These are phyloP conservation scores for Debaryomyces robertsiae DNA, from an alignment of 1,139 yeast species.

Conservation along the genomic window DNA sequence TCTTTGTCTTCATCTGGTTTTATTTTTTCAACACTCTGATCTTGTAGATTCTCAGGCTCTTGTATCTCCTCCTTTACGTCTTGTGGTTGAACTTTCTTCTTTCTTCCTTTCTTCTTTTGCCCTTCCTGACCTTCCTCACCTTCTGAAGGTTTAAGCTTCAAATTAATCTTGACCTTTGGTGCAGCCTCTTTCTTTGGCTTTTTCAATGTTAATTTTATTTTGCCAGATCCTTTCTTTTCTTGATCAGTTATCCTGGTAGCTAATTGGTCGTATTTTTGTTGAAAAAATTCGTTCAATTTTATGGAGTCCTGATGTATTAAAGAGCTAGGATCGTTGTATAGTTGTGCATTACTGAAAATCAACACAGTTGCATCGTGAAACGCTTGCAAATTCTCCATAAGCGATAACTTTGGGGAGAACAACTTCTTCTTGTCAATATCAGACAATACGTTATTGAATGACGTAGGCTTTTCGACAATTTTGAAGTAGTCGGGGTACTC, in stretches of 20 bases:
- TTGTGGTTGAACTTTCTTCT: slow-evolving; percentile 18
- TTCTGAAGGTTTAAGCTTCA: slow-evolving; percentile 18
- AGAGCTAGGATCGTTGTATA: slow-evolving; percentile 58
- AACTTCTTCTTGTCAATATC: slow-evolving; percentile 43
- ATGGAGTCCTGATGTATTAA: slow-evolving; percentile 59
- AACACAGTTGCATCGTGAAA: slow-evolving; percentile 51
- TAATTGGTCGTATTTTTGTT: slow-evolving; percentile 31
- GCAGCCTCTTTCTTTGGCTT: slow-evolving; percentile 17
- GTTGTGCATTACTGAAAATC: slow-evolving; percentile 59
- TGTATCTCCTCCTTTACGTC: slow-evolving; percentile 22
- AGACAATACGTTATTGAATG: slow-evolving; percentile 48
- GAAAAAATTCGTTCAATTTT: slow-evolving; percentile 41
- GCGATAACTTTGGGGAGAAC: slow-evolving; percentile 28
- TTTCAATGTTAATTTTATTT: slow-evolving; percentile 32
- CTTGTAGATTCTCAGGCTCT: background rate
- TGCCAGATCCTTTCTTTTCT: slow-evolving; percentile 19
- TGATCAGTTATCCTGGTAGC: slow-evolving; percentile 20
- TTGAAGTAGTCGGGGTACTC: slow-evolving; percentile 64
- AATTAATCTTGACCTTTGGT: slow-evolving; percentile 29
- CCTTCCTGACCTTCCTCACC: slow-evolving; percentile 19
- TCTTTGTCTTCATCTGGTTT: slow-evolving; percentile 13
- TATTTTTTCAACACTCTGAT: background rate
- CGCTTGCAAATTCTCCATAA: slow-evolving; percentile 45
- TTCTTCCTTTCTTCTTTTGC: slow-evolving; percentile 24
- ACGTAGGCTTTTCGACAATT: slow-evolving; percentile 57